Evolutionary conservation across 164 flowering plant species (phyloP).

Genomic region (Liriodendron chinense): DNA sequence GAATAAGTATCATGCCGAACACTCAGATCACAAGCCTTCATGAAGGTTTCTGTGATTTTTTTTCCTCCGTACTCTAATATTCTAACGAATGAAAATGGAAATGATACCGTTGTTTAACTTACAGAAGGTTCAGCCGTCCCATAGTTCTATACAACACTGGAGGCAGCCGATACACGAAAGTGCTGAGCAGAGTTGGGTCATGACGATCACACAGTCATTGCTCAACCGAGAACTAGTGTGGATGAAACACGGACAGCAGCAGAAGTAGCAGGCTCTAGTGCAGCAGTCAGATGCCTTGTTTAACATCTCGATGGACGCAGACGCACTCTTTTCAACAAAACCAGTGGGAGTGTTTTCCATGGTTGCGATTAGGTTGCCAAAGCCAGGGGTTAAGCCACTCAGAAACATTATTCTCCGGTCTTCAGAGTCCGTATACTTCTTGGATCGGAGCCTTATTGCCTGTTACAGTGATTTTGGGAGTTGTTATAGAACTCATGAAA

Average conservation of each 20-base stretch:
- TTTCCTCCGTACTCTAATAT: no score
- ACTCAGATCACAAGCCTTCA: no score
- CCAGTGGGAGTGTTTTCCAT: slow-evolving; percentile 47
- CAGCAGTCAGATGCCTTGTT: slow-evolving; percentile 65
- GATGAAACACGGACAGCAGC: slow-evolving; percentile 79
- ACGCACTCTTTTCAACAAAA: slow-evolving; percentile 17
- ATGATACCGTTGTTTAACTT: no score
- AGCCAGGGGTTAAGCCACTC: slow-evolving; percentile 45
- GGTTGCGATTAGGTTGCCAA: slow-evolving; percentile 72
- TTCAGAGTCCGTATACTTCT: slow-evolving; percentile 17
- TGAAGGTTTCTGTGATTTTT: no score
- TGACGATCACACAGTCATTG: slow-evolving; percentile 50
- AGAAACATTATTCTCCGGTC: slow-evolving; percentile 31
- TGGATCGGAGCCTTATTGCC: slow-evolving; percentile 5
- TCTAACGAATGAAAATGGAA: not conserved
- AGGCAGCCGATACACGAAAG: slow-evolving; percentile 64
- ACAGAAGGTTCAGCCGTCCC: slow-evolving; percentile 26
- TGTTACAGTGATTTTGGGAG: not conserved
- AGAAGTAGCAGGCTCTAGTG: slow-evolving; percentile 32
- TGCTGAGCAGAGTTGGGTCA: slow-evolving; percentile 53
- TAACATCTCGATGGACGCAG: slow-evolving; percentile 40
- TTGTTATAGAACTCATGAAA: no score
- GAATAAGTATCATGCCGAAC: no score
- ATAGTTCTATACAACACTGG: slow-evolving; percentile 44
- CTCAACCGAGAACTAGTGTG: slow-evolving; percentile 47